A percentile compares a stretch with the other conserved stretches of the same genome.
Conservation (phyloP, 2,329 filamentous ascomycete species). For the Berkeleyomyces basicola region DNA sequence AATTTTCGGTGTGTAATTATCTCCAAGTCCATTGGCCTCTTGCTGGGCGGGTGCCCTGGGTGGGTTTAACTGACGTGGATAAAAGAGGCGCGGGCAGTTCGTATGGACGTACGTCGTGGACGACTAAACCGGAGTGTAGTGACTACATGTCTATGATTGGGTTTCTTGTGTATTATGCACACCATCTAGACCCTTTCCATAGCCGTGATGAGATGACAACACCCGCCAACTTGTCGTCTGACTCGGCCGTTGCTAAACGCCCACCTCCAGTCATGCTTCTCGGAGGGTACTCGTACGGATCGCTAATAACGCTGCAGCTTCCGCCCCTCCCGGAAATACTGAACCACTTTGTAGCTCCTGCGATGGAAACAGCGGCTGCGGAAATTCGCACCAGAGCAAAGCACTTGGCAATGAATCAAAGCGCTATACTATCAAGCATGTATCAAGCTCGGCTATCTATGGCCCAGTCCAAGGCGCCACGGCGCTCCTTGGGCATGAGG, state of each 20-base stretch:
- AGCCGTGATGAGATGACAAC: slow-evolving; percentile 8
- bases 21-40: no score
- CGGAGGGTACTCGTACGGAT: slow-evolving; percentile 82
- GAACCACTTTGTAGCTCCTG: slow-evolving; percentile 36
- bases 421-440: slow-evolving; percentile 26
- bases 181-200: slow-evolving; percentile 32
- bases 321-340: slow-evolving; percentile 46
- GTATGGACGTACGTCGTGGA: slow-evolving; percentile 72
- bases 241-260: background rate
- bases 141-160: slow-evolving; percentile 76
- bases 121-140: slow-evolving; percentile 57
- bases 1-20: slow-evolving; percentile 55
- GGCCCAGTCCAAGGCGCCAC: slow-evolving; percentile 17
- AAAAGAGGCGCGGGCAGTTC: slow-evolving; percentile 59
- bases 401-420: slow-evolving; percentile 49
- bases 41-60: no score
- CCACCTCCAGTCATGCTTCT: slow-evolving; percentile 35
- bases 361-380: slow-evolving; percentile 39
- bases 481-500: slow-evolving; percentile 25
- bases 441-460: slow-evolving; percentile 20
- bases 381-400: slow-evolving; percentile 56
- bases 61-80: no score
- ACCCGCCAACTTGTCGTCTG: background rate
- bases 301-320: slow-evolving; percentile 59
- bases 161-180: slow-evolving; percentile 60